Evolutionary conservation across 148 eudicot species (phyloP), one percentile per base, ranked within the genome.

Genomic region (Rhododendron henanense): DNA sequence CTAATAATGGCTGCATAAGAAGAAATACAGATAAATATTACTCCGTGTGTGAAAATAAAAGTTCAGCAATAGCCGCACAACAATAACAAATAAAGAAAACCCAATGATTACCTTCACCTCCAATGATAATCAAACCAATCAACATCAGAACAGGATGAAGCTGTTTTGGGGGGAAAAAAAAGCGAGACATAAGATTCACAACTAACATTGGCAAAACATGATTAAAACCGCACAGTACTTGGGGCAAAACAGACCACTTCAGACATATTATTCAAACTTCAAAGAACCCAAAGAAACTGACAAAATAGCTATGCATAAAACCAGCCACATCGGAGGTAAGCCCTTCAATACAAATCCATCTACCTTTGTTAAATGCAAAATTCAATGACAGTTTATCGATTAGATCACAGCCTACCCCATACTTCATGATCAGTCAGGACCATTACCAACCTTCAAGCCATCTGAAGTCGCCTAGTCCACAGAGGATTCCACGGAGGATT

Each of bases 131-230:
- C 59, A 96, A 92, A 85, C 99, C 98, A 86, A 96, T 93, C 85
- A 96, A 88, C 91, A 96, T 91, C 89, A 96, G 87, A 85, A 96
- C 94, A 74, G 98, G 99, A 88, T 96, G 99, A 88, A 94, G 78
- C 98, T 96, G 92, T 81, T 61, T 18, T 16, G 65, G 84, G 45
- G 47, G 73, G 65, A 0, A 1, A 0, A 21, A 44, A 77, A 9
- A 77, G 25, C 9, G 7, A 78, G 33, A 78, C 81, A 45, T 78
- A 78, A 78, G 55, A 78, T 45, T 78, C 81, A 78, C 53, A 78
- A 78, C 53, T 23, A 45, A 78, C 33, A 78, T n/a, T 33, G 31
- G 19, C 45, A 37, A 74, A 74, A 74, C 44, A 5, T 74, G 78
- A 74, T 37, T 73, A 69, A 4, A 74, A 19, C 16, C 3, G 10